Conservation (phyloP, 345 rosid genomes). For the Camelina hispida region DNA sequence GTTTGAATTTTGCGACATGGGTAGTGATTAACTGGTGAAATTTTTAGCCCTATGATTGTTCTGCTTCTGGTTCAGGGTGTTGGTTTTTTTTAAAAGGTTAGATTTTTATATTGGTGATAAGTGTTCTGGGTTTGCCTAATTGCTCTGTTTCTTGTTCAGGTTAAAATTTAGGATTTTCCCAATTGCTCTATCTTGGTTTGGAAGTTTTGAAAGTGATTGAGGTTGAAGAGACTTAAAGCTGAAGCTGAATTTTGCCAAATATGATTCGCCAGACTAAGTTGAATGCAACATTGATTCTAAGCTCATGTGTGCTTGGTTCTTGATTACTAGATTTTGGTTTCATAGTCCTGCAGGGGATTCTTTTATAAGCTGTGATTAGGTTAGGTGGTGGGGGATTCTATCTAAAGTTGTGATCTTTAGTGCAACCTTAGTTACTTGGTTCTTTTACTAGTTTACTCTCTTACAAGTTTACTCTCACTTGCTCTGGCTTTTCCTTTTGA, state of each 20-base stretch:
- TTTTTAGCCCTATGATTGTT: neutral
- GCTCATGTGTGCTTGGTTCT: conserved; percentile 4
- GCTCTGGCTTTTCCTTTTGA: neutral
- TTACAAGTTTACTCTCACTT: conserved; percentile 12
- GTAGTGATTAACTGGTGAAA: conserved; percentile 8
- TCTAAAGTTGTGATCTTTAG: conserved; percentile 13
- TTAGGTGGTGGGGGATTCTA: neutral
- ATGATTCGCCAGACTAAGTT: no score
- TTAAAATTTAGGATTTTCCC: no score
- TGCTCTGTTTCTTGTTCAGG: conserved; percentile 18
- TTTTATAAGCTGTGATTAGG: conserved; percentile 3
- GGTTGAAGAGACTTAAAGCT: no score
- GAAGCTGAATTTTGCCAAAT: no score
- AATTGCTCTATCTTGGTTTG: no score
- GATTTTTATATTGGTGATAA: conserved; percentile 12
- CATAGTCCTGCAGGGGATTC: neutral
- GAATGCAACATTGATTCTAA: conserved; percentile 1
- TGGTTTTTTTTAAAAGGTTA: neutral
- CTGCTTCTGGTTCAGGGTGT: neutral
- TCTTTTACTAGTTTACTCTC: conserved; percentile 21
- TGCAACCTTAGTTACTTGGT: conserved; percentile 10
- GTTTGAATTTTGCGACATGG: conserved; percentile 24
- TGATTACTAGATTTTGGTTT: conserved; percentile 13
- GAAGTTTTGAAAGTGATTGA: no score
- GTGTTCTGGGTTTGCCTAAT: neutral